A percentile compares a stretch with the other conserved stretches of the same genome.
Evolutionary conservation across 192 early-diverging fungal genomes (phyloP).

Genomic region (Entophlyctis helioformis): DNA sequence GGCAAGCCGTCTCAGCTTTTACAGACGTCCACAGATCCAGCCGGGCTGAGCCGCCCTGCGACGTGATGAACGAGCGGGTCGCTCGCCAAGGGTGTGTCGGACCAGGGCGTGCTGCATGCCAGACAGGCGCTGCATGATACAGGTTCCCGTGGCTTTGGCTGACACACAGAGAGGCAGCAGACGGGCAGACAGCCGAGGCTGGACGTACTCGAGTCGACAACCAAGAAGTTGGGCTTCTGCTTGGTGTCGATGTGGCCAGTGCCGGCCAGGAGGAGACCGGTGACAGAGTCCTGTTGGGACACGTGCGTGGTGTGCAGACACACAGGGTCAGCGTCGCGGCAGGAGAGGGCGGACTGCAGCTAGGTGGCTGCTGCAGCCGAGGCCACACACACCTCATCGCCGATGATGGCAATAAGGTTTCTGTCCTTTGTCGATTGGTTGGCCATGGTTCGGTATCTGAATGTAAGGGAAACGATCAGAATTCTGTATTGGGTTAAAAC

Average conservation of each 20-base stretch:
- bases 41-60: too few relatives aligned
- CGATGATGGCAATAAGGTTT: conserved; percentile 36
- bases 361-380: background rate
- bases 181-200: background rate
- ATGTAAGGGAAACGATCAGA: too few relatives aligned
- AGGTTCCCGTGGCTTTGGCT: too few relatives aligned
- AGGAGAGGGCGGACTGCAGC: background rate
- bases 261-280: conserved; percentile 93
- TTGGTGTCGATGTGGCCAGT: conserved; percentile 90
- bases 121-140: too few relatives aligned
- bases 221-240: conserved; percentile 89
- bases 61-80: too few relatives aligned
- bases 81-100: too few relatives aligned
- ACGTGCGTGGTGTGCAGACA: background rate
- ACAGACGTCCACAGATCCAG: too few relatives aligned
- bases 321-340: background rate
- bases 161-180: too few relatives aligned
- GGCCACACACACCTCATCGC: conserved; percentile 29
- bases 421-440: conserved; percentile 20
- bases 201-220: conserved; percentile 80
- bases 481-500: too few relatives aligned
- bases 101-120: too few relatives aligned
- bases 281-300: conserved; percentile 48
- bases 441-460: too few relatives aligned
- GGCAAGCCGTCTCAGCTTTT: too few relatives aligned